Percentiles rank a stretch among this genome's conserved stretches.
Conservation (phyloP, 1,284 basidiomycete genomes). For the Leccinum fallax region DNA sequence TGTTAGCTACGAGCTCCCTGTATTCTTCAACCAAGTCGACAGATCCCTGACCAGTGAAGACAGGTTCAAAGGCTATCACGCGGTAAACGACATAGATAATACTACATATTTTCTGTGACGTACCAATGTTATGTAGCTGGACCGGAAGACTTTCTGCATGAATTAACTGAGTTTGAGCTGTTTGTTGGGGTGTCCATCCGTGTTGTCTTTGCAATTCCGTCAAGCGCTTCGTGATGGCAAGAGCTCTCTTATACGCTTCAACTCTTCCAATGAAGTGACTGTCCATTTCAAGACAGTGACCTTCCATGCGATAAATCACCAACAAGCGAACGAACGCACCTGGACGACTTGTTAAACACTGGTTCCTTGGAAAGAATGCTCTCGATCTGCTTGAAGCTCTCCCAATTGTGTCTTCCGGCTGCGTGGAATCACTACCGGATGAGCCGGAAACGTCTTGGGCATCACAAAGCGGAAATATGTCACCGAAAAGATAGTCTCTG, state of each 20-base stretch:
- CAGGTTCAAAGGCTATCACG: slow-evolving; percentile 63
- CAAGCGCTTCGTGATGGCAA: slow-evolving; percentile 53
- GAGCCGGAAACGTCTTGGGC: neutral
- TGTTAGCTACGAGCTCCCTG: slow-evolving; percentile 48
- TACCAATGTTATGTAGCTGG: slow-evolving; percentile 58
- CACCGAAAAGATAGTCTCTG: slow-evolving; percentile 54
- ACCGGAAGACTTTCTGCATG: slow-evolving; percentile 58
- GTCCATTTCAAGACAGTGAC: neutral
- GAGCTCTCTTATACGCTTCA: slow-evolving; percentile 26
- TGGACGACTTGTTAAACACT: slow-evolving; percentile 63
- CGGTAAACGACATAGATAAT: neutral
- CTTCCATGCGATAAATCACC: neutral
- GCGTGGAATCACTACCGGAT: neutral
- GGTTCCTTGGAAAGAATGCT: slow-evolving; percentile 56
- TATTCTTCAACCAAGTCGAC: slow-evolving; percentile 52
- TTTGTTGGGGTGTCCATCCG: slow-evolving; percentile 54
- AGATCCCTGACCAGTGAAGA: slow-evolving; percentile 63
- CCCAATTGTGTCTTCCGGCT: slow-evolving; percentile 56
- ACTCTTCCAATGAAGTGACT: slow-evolving; percentile 33
- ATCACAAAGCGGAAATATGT: slow-evolving; percentile 16
- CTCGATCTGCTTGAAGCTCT: slow-evolving; percentile 49
- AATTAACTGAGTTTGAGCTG: slow-evolving; percentile 43
- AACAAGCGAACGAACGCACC: slow-evolving; percentile 37
- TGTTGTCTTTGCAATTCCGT: slow-evolving; percentile 57
- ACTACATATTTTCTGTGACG: slow-evolving; percentile 17